Evolutionary conservation across 2,329 filamentous ascomycete species (phyloP), one percentile per base, ranked within the genome.

Genomic region (Hypoxylon sp.): DNA sequence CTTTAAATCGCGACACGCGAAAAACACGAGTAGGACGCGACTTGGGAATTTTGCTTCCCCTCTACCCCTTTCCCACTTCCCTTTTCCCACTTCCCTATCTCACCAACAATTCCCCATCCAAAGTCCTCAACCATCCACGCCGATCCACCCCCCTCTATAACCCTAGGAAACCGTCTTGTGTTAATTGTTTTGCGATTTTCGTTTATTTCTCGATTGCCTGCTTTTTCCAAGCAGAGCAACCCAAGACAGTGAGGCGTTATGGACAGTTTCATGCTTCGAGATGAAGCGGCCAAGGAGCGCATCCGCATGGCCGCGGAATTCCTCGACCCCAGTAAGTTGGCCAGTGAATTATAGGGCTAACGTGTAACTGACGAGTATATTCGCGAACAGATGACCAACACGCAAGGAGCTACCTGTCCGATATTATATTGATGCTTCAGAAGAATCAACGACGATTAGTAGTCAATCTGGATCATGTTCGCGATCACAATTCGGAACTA

Each of bases 241-340:
- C 6, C 46, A 51, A 44, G 49, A 19, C 46, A 49, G 54, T 51
- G 41, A 59, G 61, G 60, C 77, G 79, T 64, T 67, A 93, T 95
- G 91, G 91, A 93, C 71, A 85, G 83, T 64, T 82, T 87, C 70
- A 88, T 91, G 81, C 87, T 96, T 73, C 88, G 90, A 78, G 94
- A 97, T 84, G 92, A 95, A 79, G 92, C 90, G 69, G 89, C 90
- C 72, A 87, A 88, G 72, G 90, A 96, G 81, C 92, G 93, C 73
- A 88, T 97, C 77, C 91, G 93, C 72, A 88, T 91, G 68, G 93
- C 93, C n/a, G 87, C 91, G 72, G 94, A 97, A 77, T 97, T 98
- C 75, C 87, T 98, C 44, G 94, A 97, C 82, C 94, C 94, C 64
- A 89, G 93, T 97, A 86, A 74, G 89, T 72, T 48, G 11, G 6